Evolutionary conservation across 2,329 filamentous ascomycete genomes (phyloP), one percentile per base, ranked within the genome.

Genomic region (Trichoderma atroviride): DNA sequence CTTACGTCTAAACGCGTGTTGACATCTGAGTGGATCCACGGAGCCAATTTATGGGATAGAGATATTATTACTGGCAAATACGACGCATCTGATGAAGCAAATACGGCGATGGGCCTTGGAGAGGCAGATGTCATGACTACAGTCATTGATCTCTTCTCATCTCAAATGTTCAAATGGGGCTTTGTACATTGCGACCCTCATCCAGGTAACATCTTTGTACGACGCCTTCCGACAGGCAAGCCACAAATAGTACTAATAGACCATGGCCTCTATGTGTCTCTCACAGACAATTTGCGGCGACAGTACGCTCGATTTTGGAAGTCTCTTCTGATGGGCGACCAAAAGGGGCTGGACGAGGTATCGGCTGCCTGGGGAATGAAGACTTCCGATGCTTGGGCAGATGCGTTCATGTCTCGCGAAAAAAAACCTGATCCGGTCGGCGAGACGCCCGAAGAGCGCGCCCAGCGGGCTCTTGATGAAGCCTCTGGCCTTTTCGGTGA

Each of bases 91-190:
- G 35, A 16, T 16, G 29, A 69, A n/a, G 22, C 24, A 1, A 22
- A 52, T 24, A 14, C 37, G 2, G 67, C 52, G 9, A 65, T 69
- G 67, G 67, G 67, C 16, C 59, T 69, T 1, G 58, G 57, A 1
- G 67, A 27, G 6, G 67, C 35, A 22, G 67, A 69, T 16, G 35
- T 69, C 37, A 69, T 69, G 67, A 50, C 27, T 6, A 69, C 67
- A 0, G 29, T 69, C 37, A 65, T 69, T 16, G 67, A 69, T 4
- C 60, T 69, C 6, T 69, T 69, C 37, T 69, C 67, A 5, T 69
- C 67, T 22, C 67, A 69, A 58, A 69, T 69, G 67, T 69, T 69
- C 52, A 63, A 69, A 69, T 69, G 60, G 67, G 67, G 67, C 1
- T 69, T 69, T 24, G 67, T 69, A 2, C 67, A 69, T 35, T 69